Conservation (phyloP, 352 stramenopile genomes). For the Globisporangium abappressorium region DNA sequence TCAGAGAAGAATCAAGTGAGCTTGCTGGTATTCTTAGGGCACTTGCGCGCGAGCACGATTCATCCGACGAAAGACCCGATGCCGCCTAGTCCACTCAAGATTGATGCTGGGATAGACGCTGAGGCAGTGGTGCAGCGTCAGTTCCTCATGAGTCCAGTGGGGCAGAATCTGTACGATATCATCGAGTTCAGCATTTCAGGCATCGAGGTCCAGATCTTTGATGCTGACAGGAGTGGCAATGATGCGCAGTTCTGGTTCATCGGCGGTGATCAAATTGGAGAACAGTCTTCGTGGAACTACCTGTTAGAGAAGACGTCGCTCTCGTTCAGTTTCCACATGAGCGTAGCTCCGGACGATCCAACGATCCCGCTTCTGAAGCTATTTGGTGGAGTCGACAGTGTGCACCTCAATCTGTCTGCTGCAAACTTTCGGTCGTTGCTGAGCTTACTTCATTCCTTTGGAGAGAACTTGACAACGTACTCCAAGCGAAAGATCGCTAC, state of each 20-base stretch:
- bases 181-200: constrained; percentile 76
- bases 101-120: background rate
- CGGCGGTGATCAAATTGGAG: constrained; percentile 6
- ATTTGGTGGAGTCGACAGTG: constrained; percentile 61
- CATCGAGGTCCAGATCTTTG: constrained; percentile 72
- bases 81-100: constrained; percentile 15
- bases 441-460: constrained; percentile 63
- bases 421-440: constrained; percentile 59
- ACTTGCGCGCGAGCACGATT: constrained; percentile 66
- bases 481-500: constrained; percentile 28
- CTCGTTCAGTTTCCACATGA: constrained; percentile 70
- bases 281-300: constrained; percentile 41
- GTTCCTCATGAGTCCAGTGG: constrained; percentile 20
- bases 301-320: constrained; percentile 76
- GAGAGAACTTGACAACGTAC: constrained; percentile 57
- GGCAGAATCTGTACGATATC: constrained; percentile 69
- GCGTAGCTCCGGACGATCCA: constrained; percentile 72
- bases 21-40: constrained; percentile 72
- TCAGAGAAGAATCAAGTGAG: constrained; percentile 33
- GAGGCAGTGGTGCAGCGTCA: constrained; percentile 9
- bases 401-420: constrained; percentile 71
- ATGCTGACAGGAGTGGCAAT: constrained; percentile 14
- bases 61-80: constrained; percentile 22
- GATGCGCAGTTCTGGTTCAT: constrained; percentile 17
- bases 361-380: constrained; percentile 78